Conservation (phyloP, 768 basidiomycete genomes). For the Coprinellus micaceus region DNA sequence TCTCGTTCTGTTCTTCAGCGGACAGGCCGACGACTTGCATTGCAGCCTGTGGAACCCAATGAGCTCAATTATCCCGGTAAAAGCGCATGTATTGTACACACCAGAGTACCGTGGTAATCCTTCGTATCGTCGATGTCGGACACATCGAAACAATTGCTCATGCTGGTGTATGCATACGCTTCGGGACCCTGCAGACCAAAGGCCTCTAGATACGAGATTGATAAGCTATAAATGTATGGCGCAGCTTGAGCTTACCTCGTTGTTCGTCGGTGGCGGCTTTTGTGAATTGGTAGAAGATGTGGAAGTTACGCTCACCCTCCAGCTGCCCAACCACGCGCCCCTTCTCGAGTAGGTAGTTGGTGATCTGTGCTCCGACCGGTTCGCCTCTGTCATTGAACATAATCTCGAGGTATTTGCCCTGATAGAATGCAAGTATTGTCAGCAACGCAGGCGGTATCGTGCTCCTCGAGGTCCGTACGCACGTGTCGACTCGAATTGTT, state of each 20-base stretch:
- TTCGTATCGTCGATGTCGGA: slow-evolving; percentile 84
- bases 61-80: neutral
- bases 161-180: slow-evolving; percentile 88
- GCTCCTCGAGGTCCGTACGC: slow-evolving; percentile 27
- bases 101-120: slow-evolving; percentile 87
- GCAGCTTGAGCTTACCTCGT: slow-evolving; percentile 54
- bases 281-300: slow-evolving; percentile 99
- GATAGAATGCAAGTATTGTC: neutral
- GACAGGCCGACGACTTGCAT: slow-evolving; percentile 93
- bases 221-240: neutral
- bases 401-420: slow-evolving; percentile 99
- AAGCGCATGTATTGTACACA: slow-evolving; percentile 36
- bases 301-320: slow-evolving; percentile 94
- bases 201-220: slow-evolving; percentile 53
- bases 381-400: slow-evolving; percentile 95
- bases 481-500: slow-evolving; percentile 99
- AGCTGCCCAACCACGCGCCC: slow-evolving; percentile 96
- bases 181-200: slow-evolving; percentile 97
- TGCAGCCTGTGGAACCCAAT: slow-evolving; percentile 56
- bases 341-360: slow-evolving; percentile 97
- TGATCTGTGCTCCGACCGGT: slow-evolving; percentile 96
- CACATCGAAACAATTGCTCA: slow-evolving; percentile 90
- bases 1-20: slow-evolving; percentile 81
- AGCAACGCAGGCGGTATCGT: neutral
- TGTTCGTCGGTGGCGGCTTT: slow-evolving; percentile 89